A percentile compares a stretch with the other conserved stretches of the same genome.
Evolutionary conservation across 148 eudicot species (phyloP).

Genomic region (Rheum nobile): DNA sequence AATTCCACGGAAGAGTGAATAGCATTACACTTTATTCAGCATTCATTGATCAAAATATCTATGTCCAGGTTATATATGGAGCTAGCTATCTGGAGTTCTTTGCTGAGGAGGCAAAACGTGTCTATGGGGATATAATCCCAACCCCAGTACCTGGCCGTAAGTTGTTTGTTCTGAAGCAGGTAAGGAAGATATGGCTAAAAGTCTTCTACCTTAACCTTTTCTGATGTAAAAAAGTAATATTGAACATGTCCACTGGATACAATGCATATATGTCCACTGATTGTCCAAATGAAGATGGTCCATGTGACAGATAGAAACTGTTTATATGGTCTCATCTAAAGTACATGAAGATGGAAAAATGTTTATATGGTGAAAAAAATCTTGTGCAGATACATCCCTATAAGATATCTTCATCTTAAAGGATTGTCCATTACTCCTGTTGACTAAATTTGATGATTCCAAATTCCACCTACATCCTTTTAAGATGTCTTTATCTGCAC

Average conservation of each 20-base stretch:
- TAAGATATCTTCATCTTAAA: background rate
- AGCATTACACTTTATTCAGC: background rate
- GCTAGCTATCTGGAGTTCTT: constrained; percentile 87
- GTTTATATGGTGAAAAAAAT: background rate
- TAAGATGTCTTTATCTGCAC: background rate
- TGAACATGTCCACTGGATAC: background rate
- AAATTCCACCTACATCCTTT: background rate
- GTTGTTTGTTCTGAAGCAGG: constrained; percentile 92
- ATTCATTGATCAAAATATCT: background rate
- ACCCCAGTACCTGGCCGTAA: constrained; percentile 80
- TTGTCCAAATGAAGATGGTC: background rate
- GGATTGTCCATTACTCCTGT: background rate
- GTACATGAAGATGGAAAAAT: background rate
- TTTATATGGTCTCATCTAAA: background rate
- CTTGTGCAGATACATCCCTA: background rate
- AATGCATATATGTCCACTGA: background rate
- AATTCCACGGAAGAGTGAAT: background rate
- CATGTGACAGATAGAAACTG: background rate
- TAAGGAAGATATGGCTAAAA: constrained; percentile 7
- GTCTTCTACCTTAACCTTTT: background rate
- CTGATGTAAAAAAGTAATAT: background rate
- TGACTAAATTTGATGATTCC: background rate
- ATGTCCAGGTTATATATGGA: constrained; percentile 68
- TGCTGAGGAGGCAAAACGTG: constrained; percentile 94
- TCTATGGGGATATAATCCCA: constrained; percentile 95